Evolutionary conservation across 768 basidiomycete genomes (phyloP).

Genomic region (Plicaturopsis crispa): DNA sequence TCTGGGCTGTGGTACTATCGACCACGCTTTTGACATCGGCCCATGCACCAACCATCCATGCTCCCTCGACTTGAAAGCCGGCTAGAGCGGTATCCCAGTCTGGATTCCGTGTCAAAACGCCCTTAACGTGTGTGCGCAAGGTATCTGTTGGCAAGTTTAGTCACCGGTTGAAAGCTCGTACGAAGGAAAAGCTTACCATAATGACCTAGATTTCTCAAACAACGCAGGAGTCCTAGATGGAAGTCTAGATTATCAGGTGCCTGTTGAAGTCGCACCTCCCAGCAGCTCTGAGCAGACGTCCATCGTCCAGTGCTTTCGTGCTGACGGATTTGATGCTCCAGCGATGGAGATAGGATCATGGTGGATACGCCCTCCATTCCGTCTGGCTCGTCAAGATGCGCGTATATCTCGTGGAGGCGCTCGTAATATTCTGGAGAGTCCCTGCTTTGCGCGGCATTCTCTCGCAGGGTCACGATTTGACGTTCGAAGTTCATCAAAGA

Average conservation of each 20-base stretch:
- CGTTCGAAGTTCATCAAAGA: conserved; percentile 94
- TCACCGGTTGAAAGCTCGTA: conserved; percentile 1
- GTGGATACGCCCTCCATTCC: conserved; percentile 98
- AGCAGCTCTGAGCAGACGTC: conserved; percentile 99
- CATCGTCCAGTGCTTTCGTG: conserved; percentile 96
- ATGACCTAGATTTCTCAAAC: conserved; percentile 90
- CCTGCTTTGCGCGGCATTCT: conserved; percentile 24
- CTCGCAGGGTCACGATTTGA: conserved; percentile 51
- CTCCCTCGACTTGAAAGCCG: conserved; percentile 86
- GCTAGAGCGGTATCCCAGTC: conserved; percentile 74
- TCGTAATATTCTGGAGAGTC: conserved; percentile 66
- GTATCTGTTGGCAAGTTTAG: conserved; percentile 55
- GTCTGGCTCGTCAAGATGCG: conserved; percentile 94
- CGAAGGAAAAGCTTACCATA: conserved; percentile 59
- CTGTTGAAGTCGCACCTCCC: conserved; percentile 92
- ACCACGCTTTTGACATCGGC: conserved; percentile 63
- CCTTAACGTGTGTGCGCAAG: conserved; percentile 87
- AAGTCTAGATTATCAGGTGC: conserved; percentile 83
- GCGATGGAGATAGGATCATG: conserved; percentile 76
- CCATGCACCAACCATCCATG: conserved; percentile 97
- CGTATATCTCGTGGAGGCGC: conserved; percentile 90
- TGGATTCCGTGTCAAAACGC: conserved; percentile 79
- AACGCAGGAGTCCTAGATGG: conserved; percentile 85
- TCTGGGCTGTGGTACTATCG: conserved; percentile 36
- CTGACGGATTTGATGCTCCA: conserved; percentile 95